phyloP scores from a whole-genome alignment of 768 basidiomycete species.

The Hypholoma fasciculare region DNA sequence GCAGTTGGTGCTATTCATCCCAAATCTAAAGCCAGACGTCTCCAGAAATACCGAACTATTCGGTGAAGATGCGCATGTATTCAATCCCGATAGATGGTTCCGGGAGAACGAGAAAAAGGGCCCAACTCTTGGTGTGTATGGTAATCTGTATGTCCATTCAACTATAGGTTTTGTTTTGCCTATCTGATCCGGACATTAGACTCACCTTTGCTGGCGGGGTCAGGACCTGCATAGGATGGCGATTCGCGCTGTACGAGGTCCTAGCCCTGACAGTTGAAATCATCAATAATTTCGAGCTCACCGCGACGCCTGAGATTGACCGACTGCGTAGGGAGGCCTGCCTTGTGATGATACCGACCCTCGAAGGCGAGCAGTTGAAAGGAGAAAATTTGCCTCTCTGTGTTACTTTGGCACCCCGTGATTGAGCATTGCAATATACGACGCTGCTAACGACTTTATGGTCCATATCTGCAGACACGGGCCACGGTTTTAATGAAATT shows the following conservation, averaged over 20 bases:
- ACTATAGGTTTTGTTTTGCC: background rate
- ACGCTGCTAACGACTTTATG: no score
- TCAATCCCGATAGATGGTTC: slow-evolving; percentile 61
- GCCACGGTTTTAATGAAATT: no score
- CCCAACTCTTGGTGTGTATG: slow-evolving; percentile 43
- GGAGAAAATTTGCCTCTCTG: slow-evolving; percentile 45
- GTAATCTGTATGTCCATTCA: slow-evolving; percentile 40
- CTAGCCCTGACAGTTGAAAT: slow-evolving; percentile 7
- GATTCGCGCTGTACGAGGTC: slow-evolving; percentile 41
- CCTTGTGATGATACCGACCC: slow-evolving; percentile 47
- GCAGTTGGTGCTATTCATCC: background rate
- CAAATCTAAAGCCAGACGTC: background rate
- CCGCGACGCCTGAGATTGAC: slow-evolving; percentile 38
- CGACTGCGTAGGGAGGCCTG: slow-evolving; percentile 44
- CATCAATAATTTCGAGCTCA: slow-evolving; percentile 50
- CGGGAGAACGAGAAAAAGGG: slow-evolving; percentile 34
- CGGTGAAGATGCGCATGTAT: slow-evolving; percentile 55
- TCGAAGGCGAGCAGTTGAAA: slow-evolving; percentile 43
- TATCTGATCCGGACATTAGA: slow-evolving; percentile 22
- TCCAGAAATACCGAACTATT: slow-evolving; percentile 48
- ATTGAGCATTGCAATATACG: slow-evolving; percentile 10
- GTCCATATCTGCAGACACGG: no score
- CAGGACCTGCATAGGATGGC: slow-evolving; percentile 49
- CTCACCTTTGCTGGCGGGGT: slow-evolving; percentile 50
- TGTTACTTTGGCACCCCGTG: slow-evolving; percentile 38